Percentiles rank a stretch among this genome's conserved stretches.
Evolutionary conservation across 2,329 filamentous ascomycete species (phyloP).

Genomic region (Diaporthe caulivora): DNA sequence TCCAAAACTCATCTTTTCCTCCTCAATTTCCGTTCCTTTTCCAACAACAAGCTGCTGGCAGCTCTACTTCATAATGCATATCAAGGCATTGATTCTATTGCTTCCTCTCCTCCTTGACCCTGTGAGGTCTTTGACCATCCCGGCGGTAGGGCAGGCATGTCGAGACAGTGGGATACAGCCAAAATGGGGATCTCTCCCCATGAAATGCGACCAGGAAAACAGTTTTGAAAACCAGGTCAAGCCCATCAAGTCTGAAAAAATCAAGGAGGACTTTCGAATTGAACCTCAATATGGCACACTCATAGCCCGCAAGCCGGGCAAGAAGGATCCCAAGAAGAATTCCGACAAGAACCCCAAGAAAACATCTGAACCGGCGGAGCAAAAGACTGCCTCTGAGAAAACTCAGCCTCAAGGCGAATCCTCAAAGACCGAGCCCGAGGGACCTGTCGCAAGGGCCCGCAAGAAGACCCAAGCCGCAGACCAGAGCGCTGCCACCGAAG

Average conservation of each 20-base stretch:
- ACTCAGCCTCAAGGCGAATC: neutral
- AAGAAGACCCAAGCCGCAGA: neutral
- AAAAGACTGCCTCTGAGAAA: neutral
- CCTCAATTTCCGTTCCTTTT: too few relatives aligned
- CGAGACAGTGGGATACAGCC: too few relatives aligned
- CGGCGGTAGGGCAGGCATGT: neutral
- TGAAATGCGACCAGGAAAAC: too few relatives aligned
- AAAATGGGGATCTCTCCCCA: too few relatives aligned
- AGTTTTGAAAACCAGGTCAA: too few relatives aligned
- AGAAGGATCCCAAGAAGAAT: too few relatives aligned
- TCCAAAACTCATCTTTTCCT: too few relatives aligned
- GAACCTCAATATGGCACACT: too few relatives aligned
- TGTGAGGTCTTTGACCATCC: neutral
- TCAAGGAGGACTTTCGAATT: too few relatives aligned
- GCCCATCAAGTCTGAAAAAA: too few relatives aligned
- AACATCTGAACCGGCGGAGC: neutral
- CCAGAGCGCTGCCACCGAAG: neutral
- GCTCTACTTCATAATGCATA: neutral
- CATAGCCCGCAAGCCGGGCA: too few relatives aligned
- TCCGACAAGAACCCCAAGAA: neutral
- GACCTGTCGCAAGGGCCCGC: too few relatives aligned
- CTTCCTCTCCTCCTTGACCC: neutral
- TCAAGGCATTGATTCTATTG: neutral
- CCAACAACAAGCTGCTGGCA: slow-evolving; percentile 7
- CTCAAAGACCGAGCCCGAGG: neutral